Evolutionary conservation across 768 basidiomycete species (phyloP), one percentile per base, ranked within the genome.

Genomic region (Tylopilus sp.): DNA sequence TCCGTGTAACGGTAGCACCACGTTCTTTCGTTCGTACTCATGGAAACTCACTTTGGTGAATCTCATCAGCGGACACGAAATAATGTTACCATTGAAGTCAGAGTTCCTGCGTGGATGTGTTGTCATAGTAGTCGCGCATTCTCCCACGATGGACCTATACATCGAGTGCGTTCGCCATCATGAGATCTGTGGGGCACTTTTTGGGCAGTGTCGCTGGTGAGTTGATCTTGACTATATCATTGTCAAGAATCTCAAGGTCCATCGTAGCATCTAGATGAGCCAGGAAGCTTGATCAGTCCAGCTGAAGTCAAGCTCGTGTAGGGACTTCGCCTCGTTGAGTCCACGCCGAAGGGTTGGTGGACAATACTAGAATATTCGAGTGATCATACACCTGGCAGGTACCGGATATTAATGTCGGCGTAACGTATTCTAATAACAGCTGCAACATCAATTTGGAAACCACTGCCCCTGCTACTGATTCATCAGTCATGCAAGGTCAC

Each of bases 41-140:
- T n/a, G n/a, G n/a, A 13, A 9, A 15, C 26, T 52, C 21, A 36
- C 22, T 2, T 4, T 15, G 7, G 7, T 17, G 39, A 15, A 25
- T 26, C 30, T 6, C 33, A 11, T 23, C 39, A 52, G 51, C 47
- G 17, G 4, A 33, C 21, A 21, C n/a, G 39, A 2, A 23, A n/a
- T 2, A 13, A 26, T 3, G 25, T 40, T 5, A 26, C 40, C 25
- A 21, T 51, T 25, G n/a, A n/a, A n/a, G 2, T 51, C 31, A 26
- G 20, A 11, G 40, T 52, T 0, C 51, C 51, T 8, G 8, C 25
- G 3, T 52, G 51, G 51, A 35, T 52, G 51, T 20, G 39, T 13
- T 52, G 51, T 12, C 15, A 23, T 26, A 50, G 4, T 26, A 50
- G 4, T 17, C 8, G 17, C 10, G 6, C 47, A 4, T 7, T 33